Percentiles rank a stretch among this genome's conserved stretches.
phyloP scores from a whole-genome alignment of 2,329 filamentous ascomycete species.

The Diaporthe eres region DNA sequence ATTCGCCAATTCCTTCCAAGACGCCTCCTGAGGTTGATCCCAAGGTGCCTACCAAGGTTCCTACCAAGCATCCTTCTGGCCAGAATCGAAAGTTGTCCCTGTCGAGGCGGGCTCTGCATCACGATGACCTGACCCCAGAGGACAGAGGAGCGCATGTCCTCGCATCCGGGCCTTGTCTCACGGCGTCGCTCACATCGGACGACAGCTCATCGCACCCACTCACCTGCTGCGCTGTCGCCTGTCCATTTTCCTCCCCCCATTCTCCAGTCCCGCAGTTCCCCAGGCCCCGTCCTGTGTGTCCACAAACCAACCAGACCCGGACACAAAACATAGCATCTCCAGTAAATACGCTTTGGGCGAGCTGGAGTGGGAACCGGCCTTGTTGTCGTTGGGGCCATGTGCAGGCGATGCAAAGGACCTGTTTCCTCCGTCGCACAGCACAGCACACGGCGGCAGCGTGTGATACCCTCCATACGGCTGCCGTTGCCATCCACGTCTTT shows the following conservation, averaged over 20 bases:
- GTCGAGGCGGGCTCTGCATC: neutral
- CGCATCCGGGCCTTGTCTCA: neutral
- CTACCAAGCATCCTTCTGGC: neutral
- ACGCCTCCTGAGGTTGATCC: neutral
- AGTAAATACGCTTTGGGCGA: conserved; percentile 1
- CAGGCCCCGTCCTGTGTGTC: conserved; percentile 1
- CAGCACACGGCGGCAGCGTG: conserved; percentile 2
- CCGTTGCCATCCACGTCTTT: neutral
- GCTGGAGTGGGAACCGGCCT: neutral
- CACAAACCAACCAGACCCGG: conserved; percentile 14
- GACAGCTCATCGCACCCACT: conserved; percentile 32
- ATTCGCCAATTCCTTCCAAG: conserved; percentile 39
- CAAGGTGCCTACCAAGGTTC: neutral
- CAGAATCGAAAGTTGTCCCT: conserved; percentile 9
- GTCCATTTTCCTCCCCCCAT: neutral
- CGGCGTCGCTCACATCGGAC: neutral
- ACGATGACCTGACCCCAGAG: neutral
- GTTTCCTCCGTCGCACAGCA: conserved; percentile 32
- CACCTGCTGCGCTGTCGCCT: conserved; percentile 20
- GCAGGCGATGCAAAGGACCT: conserved; percentile 19
- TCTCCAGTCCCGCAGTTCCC: conserved; percentile 1
- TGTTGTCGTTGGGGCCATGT: conserved; percentile 3
- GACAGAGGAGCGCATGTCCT: neutral
- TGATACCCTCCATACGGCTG: conserved; percentile 3
- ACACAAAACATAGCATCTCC: conserved; percentile 17